Conservation (phyloP, 768 basidiomycete genomes). For the Psilocybe tampanensis region DNA sequence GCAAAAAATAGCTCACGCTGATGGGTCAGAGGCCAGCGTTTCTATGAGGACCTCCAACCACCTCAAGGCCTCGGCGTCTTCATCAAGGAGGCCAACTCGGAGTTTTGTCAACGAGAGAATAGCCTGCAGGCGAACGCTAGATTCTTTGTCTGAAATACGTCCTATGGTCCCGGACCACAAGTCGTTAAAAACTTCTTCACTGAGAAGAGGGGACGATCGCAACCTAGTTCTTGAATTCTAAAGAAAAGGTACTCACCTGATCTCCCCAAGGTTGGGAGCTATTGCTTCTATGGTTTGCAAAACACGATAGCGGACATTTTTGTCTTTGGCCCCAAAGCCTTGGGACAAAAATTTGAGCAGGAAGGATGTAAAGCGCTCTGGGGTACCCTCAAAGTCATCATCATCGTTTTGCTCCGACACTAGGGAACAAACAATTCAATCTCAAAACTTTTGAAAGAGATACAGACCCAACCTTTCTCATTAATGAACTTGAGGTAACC, state of each 20-base stretch:
- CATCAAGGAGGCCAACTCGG: too few species aligned
- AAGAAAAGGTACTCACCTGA: constrained; percentile 64
- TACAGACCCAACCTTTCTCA: constrained; percentile 61
- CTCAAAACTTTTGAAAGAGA: background rate
- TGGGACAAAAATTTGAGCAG: constrained; percentile 69
- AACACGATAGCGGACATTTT: constrained; percentile 79
- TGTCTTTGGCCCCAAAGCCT: constrained; percentile 87
- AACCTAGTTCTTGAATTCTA: background rate
- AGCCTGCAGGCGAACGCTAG: constrained; percentile 75
- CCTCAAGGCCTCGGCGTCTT: constrained; percentile 52
- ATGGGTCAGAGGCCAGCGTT: constrained; percentile 68
- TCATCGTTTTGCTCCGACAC: constrained; percentile 39
- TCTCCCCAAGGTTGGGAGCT: constrained; percentile 77
- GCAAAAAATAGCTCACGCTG: constrained; percentile 50
- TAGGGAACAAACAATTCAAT: background rate
- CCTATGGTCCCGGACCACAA: constrained; percentile 70
- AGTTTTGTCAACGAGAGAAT: constrained; percentile 73
- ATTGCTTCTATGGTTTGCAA: constrained; percentile 79
- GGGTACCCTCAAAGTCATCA: constrained; percentile 60
- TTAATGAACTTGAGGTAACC: constrained; percentile 77
- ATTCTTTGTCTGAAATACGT: constrained; percentile 80
- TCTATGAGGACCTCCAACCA: constrained; percentile 63
- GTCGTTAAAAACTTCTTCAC: constrained; percentile 71
- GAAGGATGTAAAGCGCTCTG: constrained; percentile 65
- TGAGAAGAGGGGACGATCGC: constrained; percentile 31